Percentiles rank a stretch among this genome's conserved stretches.
Conservation (phyloP, 805 yeast genomes). For the Yueomyces sinensis region DNA sequence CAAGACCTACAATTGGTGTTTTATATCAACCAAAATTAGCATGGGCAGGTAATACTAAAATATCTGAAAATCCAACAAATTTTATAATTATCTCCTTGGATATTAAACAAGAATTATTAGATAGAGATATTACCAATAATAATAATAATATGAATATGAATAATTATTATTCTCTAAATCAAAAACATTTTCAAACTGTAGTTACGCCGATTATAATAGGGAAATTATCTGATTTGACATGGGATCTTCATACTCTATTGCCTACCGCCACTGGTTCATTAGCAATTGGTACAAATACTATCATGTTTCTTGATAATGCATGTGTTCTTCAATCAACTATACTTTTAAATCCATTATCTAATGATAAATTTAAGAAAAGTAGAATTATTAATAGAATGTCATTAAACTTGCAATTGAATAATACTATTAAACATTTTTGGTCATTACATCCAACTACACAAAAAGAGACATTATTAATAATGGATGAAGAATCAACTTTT, state of each 20-base stretch:
- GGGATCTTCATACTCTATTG: constrained; percentile 51
- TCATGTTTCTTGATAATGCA: constrained; percentile 61
- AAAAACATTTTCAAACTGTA: constrained; percentile 11
- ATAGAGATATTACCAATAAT: not conserved
- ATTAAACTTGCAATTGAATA: constrained; percentile 14
- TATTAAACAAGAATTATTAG: constrained; percentile 28
- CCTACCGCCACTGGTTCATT: constrained; percentile 58
- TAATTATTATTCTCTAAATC: not conserved
- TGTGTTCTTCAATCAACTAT: constrained; percentile 31
- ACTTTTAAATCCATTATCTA: constrained; percentile 21
- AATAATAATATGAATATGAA: not conserved
- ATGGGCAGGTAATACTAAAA: constrained; percentile 53
- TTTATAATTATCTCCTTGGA: constrained; percentile 37
- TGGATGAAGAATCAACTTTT: constrained; percentile 15
- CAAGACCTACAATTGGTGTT: constrained; percentile 73
- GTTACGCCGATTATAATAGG: constrained; percentile 50
- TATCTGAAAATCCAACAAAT: constrained; percentile 12
- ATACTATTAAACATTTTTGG: constrained; percentile 8
- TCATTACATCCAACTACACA: constrained; percentile 1
- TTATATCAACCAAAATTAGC: constrained; percentile 44
- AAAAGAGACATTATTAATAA: constrained; percentile 11
- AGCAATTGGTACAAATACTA: constrained; percentile 58
- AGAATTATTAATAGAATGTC: constrained; percentile 33
- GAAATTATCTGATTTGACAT: constrained; percentile 54
- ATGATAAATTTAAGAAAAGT: constrained; percentile 33